These are phyloP conservation scores for Coemansia javaensis DNA, from an alignment of 192 early-diverging fungal species.

Conservation along the genomic window DNA sequence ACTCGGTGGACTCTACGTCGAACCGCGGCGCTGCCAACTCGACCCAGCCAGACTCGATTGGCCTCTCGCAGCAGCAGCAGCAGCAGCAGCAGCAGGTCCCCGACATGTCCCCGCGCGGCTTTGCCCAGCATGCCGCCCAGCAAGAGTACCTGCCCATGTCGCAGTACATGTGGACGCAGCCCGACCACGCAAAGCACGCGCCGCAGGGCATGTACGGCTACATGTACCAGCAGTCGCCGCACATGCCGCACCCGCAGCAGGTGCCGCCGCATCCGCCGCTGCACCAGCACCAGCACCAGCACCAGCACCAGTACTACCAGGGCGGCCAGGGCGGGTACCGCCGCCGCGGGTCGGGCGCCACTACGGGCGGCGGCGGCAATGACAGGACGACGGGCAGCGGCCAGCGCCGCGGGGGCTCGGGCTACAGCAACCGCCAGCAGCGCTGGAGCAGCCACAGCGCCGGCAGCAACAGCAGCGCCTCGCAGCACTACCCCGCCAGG, in stretches of 20 bases:
- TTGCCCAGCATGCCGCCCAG: slow-evolving; percentile 1
- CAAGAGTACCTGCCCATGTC: slow-evolving; percentile 7
- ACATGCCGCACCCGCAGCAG: slow-evolving; percentile 2
- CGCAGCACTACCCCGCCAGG: slow-evolving; percentile 8
- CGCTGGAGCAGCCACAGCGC: slow-evolving; percentile 23
- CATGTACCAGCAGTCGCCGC: slow-evolving; percentile 12
- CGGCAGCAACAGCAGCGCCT: slow-evolving; percentile 8
- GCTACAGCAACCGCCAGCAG: slow-evolving; percentile 23
- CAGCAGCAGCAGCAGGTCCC: slow-evolving; percentile 8
- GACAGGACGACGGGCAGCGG: background rate
- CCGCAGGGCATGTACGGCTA: slow-evolving; percentile 4
- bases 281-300: slow-evolving; percentile 8
- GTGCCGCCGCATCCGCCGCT: slow-evolving; percentile 1
- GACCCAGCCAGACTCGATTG: slow-evolving; percentile 5
- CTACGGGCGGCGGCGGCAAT: slow-evolving; percentile 18
- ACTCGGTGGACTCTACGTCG: slow-evolving; percentile 30
- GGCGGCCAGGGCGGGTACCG: slow-evolving; percentile 12
- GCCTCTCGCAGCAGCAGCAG: slow-evolving; percentile 4
- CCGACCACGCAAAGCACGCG: slow-evolving; percentile 8
- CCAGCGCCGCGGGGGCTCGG: slow-evolving; percentile 16
- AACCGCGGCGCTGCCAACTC: slow-evolving; percentile 13
- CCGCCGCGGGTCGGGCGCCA: slow-evolving; percentile 29
- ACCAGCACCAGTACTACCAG: slow-evolving; percentile 11
- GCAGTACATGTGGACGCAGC: slow-evolving; percentile 33
- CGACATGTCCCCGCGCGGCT: slow-evolving; percentile 7